phyloP scores from a whole-genome alignment of 163 green algal genomes.

The Scenedesmus sp. region DNA sequence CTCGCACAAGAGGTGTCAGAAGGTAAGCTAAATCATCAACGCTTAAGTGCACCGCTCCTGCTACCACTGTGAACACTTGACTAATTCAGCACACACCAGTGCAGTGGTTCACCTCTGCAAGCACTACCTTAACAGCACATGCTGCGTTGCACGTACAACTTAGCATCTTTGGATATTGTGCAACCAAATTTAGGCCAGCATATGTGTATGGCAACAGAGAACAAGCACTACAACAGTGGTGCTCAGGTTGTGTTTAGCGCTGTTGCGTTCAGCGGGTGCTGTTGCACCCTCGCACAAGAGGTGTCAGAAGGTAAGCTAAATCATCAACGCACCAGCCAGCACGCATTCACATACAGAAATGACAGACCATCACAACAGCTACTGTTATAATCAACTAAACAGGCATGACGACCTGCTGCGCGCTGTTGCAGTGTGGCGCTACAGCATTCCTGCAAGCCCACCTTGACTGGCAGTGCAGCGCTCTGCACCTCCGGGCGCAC shows the following conservation, averaged over 20 bases:
- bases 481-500: slow-evolving; percentile 77
- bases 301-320: slow-evolving; percentile 37
- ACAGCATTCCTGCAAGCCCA: too few species aligned
- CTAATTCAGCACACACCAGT: too few species aligned
- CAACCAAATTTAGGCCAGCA: too few species aligned
- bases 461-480: slow-evolving; percentile 61
- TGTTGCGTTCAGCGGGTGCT: slow-evolving; percentile 34
- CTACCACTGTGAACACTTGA: background rate
- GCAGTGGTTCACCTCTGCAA: too few species aligned
- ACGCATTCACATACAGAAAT: background rate
- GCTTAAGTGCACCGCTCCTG: background rate
- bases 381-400: too few species aligned
- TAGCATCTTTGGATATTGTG: too few species aligned
- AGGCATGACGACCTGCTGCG: too few species aligned
- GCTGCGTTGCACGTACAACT: background rate
- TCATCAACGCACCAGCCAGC: slow-evolving; percentile 29
- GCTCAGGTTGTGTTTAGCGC: slow-evolving; percentile 32
- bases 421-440: background rate
- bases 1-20: slow-evolving; percentile 56
- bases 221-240: background rate
- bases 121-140: background rate
- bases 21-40: slow-evolving; percentile 37
- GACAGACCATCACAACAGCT: background rate
- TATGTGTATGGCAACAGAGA: background rate
- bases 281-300: slow-evolving; percentile 46